phyloP scores from a whole-genome alignment of 2,329 filamentous ascomycete genomes.

The Aspergillus carbonarius region DNA sequence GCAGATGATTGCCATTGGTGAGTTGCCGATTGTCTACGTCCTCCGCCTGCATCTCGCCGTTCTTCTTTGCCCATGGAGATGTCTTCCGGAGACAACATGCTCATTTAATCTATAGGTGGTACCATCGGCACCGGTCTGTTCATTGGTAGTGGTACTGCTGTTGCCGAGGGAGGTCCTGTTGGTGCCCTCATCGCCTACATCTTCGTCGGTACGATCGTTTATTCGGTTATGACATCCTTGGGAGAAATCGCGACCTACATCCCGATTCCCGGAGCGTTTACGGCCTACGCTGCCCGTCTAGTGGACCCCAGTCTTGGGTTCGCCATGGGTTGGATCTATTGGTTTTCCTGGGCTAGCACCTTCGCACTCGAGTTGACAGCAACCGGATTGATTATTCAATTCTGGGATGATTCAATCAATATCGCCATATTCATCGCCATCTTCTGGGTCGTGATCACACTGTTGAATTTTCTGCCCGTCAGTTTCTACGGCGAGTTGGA shows the following conservation, averaged over 20 bases:
- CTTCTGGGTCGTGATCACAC: slow-evolving; percentile 70
- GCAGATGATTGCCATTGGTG: slow-evolving; percentile 98
- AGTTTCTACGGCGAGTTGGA: slow-evolving; percentile 74
- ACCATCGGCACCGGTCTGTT: slow-evolving; percentile 74
- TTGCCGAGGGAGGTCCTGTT: slow-evolving; percentile 64
- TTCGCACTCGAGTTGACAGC: slow-evolving; percentile 72
- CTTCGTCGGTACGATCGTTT: slow-evolving; percentile 71
- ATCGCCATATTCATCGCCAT: slow-evolving; percentile 72
- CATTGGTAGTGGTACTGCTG: slow-evolving; percentile 63
- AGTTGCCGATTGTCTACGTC: slow-evolving; percentile 41
- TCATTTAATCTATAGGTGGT: slow-evolving; percentile 53
- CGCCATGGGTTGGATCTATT: slow-evolving; percentile 80
- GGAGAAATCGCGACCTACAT: slow-evolving; percentile 75
- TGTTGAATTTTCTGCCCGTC: slow-evolving; percentile 69
- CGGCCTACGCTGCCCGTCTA: slow-evolving; percentile 72
- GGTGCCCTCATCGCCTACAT: slow-evolving; percentile 67
- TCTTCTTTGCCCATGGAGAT: neutral
- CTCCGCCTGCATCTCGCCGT: neutral
- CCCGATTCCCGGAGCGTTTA: slow-evolving; percentile 74
- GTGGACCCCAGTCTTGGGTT: slow-evolving; percentile 72
- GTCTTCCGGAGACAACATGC: neutral
- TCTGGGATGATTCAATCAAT: slow-evolving; percentile 63
- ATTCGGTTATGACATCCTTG: slow-evolving; percentile 67
- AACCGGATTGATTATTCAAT: slow-evolving; percentile 72
- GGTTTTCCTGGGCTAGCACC: slow-evolving; percentile 74